Conservation (phyloP, 1,139 yeast genomes). For the Lodderomyces pseudojiufengensis region DNA sequence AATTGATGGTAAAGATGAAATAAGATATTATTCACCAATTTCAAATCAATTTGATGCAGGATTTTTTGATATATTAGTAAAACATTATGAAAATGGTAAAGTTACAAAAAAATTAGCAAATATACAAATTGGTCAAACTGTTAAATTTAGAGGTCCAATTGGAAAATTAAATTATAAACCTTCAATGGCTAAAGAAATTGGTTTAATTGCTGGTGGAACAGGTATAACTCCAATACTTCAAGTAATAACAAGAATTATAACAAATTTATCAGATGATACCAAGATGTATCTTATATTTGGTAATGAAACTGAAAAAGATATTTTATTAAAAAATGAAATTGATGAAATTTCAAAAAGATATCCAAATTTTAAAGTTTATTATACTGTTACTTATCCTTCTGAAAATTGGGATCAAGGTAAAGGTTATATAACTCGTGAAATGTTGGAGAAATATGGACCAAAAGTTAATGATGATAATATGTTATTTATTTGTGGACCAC, state of each 20-base stretch:
- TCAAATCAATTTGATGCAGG: conserved; percentile 68
- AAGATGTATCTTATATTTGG: conserved; percentile 61
- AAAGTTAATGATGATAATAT: conserved; percentile 33
- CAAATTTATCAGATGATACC: conserved; percentile 64
- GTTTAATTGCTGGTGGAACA: conserved; percentile 78
- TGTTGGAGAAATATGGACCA: conserved; percentile 53
- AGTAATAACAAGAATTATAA: conserved; percentile 58
- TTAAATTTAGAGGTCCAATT: conserved; percentile 73
- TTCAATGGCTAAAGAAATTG: conserved; percentile 59
- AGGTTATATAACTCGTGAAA: conserved; percentile 59
- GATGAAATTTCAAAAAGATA: conserved; percentile 63
- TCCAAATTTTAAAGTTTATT: conserved; percentile 53
- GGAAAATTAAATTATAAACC: conserved; percentile 62
- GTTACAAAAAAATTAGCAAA: conserved; percentile 65
- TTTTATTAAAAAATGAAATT: conserved; percentile 62
- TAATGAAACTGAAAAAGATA: conserved; percentile 70
- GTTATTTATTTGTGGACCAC: conserved; percentile 74
- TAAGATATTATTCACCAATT: conserved; percentile 73
- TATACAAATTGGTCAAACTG: conserved; percentile 60
- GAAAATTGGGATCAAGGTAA: conserved; percentile 50
- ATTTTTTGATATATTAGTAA: conserved; percentile 69
- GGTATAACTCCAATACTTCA: conserved; percentile 80
- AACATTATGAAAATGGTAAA: conserved; percentile 65
- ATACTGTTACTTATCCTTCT: conserved; percentile 37
- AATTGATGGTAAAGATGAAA: conserved; percentile 56